Evolutionary conservation across 1,139 yeast species (phyloP).

Genomic region (Barnettozyma hawaiiensis): DNA sequence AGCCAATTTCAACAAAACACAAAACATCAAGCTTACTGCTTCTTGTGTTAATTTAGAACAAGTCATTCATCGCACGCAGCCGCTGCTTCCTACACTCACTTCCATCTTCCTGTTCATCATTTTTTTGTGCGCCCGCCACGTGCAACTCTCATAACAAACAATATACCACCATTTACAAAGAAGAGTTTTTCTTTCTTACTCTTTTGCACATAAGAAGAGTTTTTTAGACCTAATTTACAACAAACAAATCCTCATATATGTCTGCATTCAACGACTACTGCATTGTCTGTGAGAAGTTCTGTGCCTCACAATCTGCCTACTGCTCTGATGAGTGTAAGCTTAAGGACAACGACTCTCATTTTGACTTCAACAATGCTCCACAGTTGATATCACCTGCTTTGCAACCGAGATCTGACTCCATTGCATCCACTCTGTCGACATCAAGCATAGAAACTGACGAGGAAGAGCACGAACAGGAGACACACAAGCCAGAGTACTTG

Average conservation of each 20-base stretch:
- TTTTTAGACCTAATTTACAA: neutral
- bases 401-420: conserved; percentile 25
- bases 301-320: conserved; percentile 37
- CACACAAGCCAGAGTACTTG: conserved; percentile 20
- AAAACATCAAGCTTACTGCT: neutral
- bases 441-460: conserved; percentile 11
- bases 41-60: neutral
- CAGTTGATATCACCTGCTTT: conserved; percentile 26
- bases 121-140: neutral
- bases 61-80: neutral
- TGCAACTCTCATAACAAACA: neutral
- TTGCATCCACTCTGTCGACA: conserved; percentile 12
- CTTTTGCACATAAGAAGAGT: neutral
- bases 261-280: conserved; percentile 64
- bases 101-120: too few species aligned
- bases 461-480: conserved; percentile 12
- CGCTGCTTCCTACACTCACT: neutral
- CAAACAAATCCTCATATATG: too few species aligned
- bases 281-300: conserved; percentile 57
- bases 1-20: neutral
- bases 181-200: neutral
- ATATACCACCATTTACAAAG: too few species aligned
- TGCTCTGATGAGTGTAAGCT: conserved; percentile 55
- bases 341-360: conserved; percentile 35
- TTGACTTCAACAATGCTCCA: conserved; percentile 23